Percentiles rank a stretch among this genome's conserved stretches.
These are phyloP conservation scores for Lantana camara DNA, from an alignment of 257 asterid genomes.

Conservation along the genomic window DNA sequence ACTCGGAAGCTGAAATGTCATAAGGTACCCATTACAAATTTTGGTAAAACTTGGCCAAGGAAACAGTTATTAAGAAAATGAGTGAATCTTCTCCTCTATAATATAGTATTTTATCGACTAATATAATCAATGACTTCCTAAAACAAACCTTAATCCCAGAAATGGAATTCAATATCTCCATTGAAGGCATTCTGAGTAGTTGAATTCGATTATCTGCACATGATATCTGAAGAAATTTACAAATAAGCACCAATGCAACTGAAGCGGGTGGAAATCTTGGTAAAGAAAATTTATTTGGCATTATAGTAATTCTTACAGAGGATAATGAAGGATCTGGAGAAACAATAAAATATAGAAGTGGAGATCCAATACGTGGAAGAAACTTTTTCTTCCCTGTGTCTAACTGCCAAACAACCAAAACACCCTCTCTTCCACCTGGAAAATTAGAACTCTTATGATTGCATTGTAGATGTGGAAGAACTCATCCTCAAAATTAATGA, in stretches of 20 bases:
- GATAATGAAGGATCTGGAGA: conserved; percentile 87
- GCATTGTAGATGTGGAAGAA: conserved; percentile 17
- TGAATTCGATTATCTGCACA: conserved; percentile 88
- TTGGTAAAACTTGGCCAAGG: conserved; percentile 7
- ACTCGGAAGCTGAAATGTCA: conserved; percentile 67
- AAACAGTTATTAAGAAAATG: background rate
- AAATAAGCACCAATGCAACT: conserved; percentile 30
- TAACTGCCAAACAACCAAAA: conserved; percentile 94
- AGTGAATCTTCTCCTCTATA: conserved; percentile 1
- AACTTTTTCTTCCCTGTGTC: conserved; percentile 90
- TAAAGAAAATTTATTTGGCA: conserved; percentile 16
- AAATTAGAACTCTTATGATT: conserved; percentile 16
- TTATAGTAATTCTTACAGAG: conserved; percentile 54
- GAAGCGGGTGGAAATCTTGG: conserved; percentile 13
- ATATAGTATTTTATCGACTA: conserved; percentile 15
- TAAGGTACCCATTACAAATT: conserved; percentile 18
- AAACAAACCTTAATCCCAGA: conserved; percentile 88
- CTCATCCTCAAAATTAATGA: conserved; percentile 2
- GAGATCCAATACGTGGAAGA: conserved; percentile 89
- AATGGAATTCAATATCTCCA: conserved; percentile 77
- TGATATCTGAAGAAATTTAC: conserved; percentile 72
- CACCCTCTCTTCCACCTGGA: conserved; percentile 96
- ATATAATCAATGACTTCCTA: background rate
- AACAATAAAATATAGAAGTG: conserved; percentile 60
- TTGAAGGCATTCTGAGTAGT: conserved; percentile 78